Conservation (phyloP, 495 filamentous ascomycete genomes). For the Rostrohypoxylon terebratum region DNA sequence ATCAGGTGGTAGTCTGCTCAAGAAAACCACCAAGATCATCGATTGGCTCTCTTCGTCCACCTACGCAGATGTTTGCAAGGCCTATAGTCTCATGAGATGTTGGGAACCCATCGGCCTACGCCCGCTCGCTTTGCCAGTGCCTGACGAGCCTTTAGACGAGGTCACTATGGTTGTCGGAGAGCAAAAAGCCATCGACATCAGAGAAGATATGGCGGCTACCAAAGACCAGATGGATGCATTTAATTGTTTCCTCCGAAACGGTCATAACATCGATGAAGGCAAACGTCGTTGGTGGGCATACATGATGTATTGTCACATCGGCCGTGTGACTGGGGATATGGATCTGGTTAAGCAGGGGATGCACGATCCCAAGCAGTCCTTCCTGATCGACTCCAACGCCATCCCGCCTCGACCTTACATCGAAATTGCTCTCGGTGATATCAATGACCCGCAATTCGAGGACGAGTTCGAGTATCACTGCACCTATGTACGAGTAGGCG, state of each 20-base stretch:
- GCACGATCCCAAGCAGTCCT: constrained; percentile 55
- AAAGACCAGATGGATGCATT: background rate
- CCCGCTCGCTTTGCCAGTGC: too few relatives aligned
- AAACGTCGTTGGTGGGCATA: constrained; percentile 1
- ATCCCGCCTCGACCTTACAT: constrained; percentile 1
- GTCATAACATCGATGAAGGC: background rate
- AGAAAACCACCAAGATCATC: background rate
- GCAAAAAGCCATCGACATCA: background rate
- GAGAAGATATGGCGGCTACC: background rate
- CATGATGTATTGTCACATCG: constrained; percentile 31
- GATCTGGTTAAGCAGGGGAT: constrained; percentile 32
- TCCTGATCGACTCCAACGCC: constrained; percentile 40
- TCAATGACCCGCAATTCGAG: background rate
- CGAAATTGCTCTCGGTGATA: background rate
- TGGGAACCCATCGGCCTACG: background rate
- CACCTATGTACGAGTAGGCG: background rate
- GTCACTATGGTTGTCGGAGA: background rate
- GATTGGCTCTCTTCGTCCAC: background rate
- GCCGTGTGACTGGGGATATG: constrained; percentile 7
- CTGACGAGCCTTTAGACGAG: background rate
- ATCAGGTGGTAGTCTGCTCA: background rate
- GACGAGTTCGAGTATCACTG: background rate
- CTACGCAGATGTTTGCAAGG: background rate
- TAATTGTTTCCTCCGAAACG: background rate
- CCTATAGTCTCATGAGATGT: background rate